Evolutionary conservation across 1,284 basidiomycete species (phyloP), one percentile per base, ranked within the genome.

Genomic region (Cutaneotrichosporon spelunceum): DNA sequence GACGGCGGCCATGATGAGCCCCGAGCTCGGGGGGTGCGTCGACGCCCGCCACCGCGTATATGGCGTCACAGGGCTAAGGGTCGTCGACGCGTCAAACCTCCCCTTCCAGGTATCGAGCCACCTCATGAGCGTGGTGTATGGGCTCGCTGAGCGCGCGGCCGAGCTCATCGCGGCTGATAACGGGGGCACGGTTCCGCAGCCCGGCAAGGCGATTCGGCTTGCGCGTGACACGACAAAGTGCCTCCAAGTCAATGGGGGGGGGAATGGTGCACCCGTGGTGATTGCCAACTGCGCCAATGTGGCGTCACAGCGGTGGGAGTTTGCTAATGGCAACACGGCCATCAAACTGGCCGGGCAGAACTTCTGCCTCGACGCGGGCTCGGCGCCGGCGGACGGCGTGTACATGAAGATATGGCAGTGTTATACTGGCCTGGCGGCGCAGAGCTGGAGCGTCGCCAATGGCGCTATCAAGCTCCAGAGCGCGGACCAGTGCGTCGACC

Each of bases 1-100:
- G 0, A 87, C 86, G 0, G 82, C 82, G 2, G 78, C 85, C 4
- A 87, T 88, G 86, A 86, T 86, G 82, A 77, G 74, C 44, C 78
- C 81, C 34, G 79, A 79, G 2, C 78, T 85, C 5, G 87, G 86
- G 30, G 87, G 86, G 70, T 75, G 72, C 63, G 81, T 79, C 8
- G 79, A 79, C 65, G 82, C 82, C 23, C 81, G 82, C 57, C 71
- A 74, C 66, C 66, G 62, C 26, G 65, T 77, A 14, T 75, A 78
- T 58, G 74, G 74, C 33, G 66, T 82, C 39, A 71, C 79, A 42
- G 82, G 81, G 53, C 72, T 84, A 10, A 81, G 81, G 59, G 75
- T 83, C 16, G 81, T 83, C 45, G 74, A 84, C 61, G 81, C 77
- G 5, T 81, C 81, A 1, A 70, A 80, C 14, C 79, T 81, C 44